Evolutionary conservation across 2,329 filamentous ascomycete genomes (phyloP), one percentile per base, ranked within the genome.

Genomic region (Gaeumannomyces tritici): DNA sequence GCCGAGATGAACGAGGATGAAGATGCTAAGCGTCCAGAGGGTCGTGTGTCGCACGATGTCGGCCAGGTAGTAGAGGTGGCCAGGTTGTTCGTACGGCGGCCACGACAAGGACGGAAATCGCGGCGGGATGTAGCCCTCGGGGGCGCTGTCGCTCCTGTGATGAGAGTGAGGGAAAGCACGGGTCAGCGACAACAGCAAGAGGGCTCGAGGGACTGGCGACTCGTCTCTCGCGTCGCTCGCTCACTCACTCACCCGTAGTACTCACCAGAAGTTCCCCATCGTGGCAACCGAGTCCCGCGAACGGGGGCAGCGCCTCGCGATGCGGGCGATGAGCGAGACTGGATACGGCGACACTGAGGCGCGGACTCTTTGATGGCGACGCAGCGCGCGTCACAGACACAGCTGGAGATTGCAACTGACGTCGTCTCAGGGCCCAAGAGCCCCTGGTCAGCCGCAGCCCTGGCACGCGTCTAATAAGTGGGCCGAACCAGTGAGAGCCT

Each of bases 11-110:
- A 93, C 89, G 26, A 85, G 80, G 42, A 83, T 86, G 69, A 90
- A 93, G 67, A 91, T 84, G 33, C 96, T 85, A 51, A 96, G 75
- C 0, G 91, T 96, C 92, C 92, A 97, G 71, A 88, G 83, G 21
- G 95, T 76, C 1, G 91, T 96, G 74, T 95, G 96, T 66, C 89
- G 88, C 88, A 91, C 93, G 62, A 96, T 90, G 71, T 96, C 91
- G 64, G 75, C 73, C 3, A 90, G 80, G 70, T 89, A 82, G 77
- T 90, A 93, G 67, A 96, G 86, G 51, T 84, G 83, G 64, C 82
- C 81, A 47, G 71, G 75, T 59, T 70, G 66, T 64, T 78, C 75
- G 66, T 77, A 73, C 15, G 87, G 79, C 42, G 89, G 86, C 83
- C 90, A 89, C 77, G 91, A 91, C 64, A 97, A 86, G 51, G 89